phyloP scores from a whole-genome alignment of 495 filamentous ascomycete species.

The Aspergillus steynii region DNA sequence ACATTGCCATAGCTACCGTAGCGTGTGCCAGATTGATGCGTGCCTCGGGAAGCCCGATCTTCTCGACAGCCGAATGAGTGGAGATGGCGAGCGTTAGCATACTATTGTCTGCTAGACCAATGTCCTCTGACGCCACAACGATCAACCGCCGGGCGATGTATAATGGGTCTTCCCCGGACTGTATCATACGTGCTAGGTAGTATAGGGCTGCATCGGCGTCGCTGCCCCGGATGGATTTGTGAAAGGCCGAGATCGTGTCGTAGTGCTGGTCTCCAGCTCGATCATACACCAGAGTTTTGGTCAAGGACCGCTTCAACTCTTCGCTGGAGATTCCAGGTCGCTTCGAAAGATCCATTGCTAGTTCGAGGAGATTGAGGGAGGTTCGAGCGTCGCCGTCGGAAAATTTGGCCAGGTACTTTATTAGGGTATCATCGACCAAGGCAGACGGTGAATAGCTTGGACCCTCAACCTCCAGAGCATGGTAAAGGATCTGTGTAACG shows the following conservation, averaged over 20 bases:
- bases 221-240: slow-evolving; percentile 89
- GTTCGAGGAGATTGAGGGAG: slow-evolving; percentile 87
- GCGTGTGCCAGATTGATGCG: slow-evolving; percentile 89
- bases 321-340: slow-evolving; percentile 56
- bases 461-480: slow-evolving; percentile 68
- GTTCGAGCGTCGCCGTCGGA: slow-evolving; percentile 91
- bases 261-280: slow-evolving; percentile 92
- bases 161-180: slow-evolving; percentile 90
- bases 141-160: slow-evolving; percentile 91
- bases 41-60: slow-evolving; percentile 91
- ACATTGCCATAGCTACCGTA: slow-evolving; percentile 76
- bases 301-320: slow-evolving; percentile 74
- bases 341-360: slow-evolving; percentile 68
- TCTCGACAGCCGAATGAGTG: slow-evolving; percentile 80
- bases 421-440: slow-evolving; percentile 73
- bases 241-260: slow-evolving; percentile 93
- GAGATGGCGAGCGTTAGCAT: slow-evolving; percentile 83
- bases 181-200: slow-evolving; percentile 94
- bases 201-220: slow-evolving; percentile 86
- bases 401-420: slow-evolving; percentile 80
- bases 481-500: slow-evolving; percentile 67
- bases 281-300: slow-evolving; percentile 92
- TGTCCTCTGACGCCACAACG: slow-evolving; percentile 87
- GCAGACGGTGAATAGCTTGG: slow-evolving; percentile 52
- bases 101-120: slow-evolving; percentile 86